phyloP scores from a whole-genome alignment of 139 green algal genomes.

The Monoraphidium neglectum region DNA sequence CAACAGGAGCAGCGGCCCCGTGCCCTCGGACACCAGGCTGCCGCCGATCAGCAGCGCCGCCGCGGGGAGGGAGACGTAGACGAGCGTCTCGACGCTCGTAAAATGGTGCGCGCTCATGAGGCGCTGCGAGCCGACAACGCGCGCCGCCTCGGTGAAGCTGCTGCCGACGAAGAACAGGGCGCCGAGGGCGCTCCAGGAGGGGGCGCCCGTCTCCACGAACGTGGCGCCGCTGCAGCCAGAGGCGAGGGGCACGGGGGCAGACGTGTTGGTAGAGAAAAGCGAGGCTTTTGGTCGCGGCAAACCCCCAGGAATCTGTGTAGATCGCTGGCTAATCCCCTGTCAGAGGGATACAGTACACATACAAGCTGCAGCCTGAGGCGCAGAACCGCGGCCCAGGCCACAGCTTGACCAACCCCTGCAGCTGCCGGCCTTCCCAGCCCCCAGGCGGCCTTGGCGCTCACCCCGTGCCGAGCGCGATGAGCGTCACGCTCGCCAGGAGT shows the following conservation, averaged over 20 bases:
- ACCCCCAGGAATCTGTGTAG: too few relatives aligned
- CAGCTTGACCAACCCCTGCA: neutral
- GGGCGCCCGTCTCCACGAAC: slow-evolving; percentile 46
- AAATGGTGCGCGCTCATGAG: neutral
- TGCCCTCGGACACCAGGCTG: slow-evolving; percentile 38
- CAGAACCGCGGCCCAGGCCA: too few relatives aligned
- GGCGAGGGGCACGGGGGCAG: neutral
- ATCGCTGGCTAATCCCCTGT: too few relatives aligned
- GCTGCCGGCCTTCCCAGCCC: slow-evolving; percentile 8
- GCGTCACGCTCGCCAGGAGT: slow-evolving; percentile 41
- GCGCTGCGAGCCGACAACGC: slow-evolving; percentile 52
- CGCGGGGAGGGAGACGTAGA: slow-evolving; percentile 60
- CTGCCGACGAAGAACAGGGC: slow-evolving; percentile 39
- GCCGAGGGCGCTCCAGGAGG: slow-evolving; percentile 34
- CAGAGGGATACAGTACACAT: too few relatives aligned
- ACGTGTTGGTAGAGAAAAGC: neutral
- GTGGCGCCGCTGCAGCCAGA: slow-evolving; percentile 30
- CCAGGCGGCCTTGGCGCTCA: neutral
- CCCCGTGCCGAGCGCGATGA: slow-evolving; percentile 64
- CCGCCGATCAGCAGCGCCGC: slow-evolving; percentile 40
- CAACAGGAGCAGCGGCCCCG: slow-evolving; percentile 11
- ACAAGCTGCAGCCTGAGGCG: too few relatives aligned
- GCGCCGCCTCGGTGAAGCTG: slow-evolving; percentile 44
- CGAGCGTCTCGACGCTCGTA: slow-evolving; percentile 55
- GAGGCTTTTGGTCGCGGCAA: neutral